phyloP scores from a whole-genome alignment of 2,329 filamentous ascomycete species.

The Beauveria sp. region DNA sequence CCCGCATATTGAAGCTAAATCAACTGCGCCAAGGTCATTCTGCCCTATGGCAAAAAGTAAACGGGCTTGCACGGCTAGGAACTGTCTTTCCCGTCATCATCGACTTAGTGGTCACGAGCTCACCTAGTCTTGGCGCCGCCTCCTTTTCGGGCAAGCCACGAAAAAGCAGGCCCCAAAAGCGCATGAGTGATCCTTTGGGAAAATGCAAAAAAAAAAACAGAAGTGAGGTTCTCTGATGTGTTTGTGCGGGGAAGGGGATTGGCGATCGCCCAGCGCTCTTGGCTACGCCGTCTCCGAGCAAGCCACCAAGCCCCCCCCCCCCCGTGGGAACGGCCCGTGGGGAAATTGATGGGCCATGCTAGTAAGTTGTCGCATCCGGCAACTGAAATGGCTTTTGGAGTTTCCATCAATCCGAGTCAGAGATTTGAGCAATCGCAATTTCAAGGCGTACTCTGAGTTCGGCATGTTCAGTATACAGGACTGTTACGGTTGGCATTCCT shows the following conservation, averaged over 20 bases:
- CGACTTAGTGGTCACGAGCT: not conserved
- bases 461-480: not conserved
- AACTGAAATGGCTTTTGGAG: too few species aligned
- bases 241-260: slow-evolving; percentile 2
- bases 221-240: not conserved
- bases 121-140: not conserved
- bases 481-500: not conserved
- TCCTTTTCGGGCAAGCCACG: not conserved
- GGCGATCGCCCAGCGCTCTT: slow-evolving; percentile 2
- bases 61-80: too few species aligned
- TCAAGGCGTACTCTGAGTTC: not conserved
- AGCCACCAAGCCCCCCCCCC: slow-evolving; percentile 8
- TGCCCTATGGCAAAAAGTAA: too few species aligned
- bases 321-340: slow-evolving; percentile 2
- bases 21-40: too few species aligned
- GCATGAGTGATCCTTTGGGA: slow-evolving; percentile 1
- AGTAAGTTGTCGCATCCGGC: too few species aligned
- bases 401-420: too few species aligned
- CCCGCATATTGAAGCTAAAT: too few species aligned
- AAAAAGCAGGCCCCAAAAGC: not conserved
- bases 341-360: not conserved
- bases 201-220: not conserved
- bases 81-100: not conserved
- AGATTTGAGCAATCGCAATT: too few species aligned
- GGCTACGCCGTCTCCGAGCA: not conserved